Conservation (phyloP, 768 basidiomycete genomes). For the Suillus variegatus region DNA sequence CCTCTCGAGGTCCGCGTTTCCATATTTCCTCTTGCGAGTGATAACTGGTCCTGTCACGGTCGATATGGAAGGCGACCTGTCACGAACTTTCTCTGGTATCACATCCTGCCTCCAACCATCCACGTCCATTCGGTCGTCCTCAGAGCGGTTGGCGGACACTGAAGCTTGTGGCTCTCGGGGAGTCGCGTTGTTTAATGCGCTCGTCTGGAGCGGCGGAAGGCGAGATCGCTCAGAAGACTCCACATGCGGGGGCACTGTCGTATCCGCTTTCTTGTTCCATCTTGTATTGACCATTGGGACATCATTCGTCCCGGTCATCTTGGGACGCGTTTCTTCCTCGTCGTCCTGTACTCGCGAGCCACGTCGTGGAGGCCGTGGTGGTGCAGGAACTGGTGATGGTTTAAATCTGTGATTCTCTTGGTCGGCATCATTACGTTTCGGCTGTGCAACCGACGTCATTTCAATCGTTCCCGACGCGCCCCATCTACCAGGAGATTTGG, state of each 20-base stretch:
- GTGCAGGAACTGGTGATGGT: conserved; percentile 17
- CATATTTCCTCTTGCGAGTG: conserved; percentile 29
- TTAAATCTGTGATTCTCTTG: conserved; percentile 14
- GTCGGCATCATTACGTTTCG: conserved; percentile 3
- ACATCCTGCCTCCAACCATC: background rate
- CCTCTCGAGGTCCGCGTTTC: conserved; percentile 17
- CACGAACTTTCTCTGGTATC: background rate
- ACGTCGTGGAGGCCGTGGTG: conserved; percentile 26
- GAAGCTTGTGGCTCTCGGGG: background rate
- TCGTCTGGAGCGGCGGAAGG: background rate
- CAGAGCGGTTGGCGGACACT: background rate
- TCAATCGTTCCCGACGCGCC: background rate
- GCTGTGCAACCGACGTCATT: background rate
- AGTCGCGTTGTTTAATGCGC: background rate
- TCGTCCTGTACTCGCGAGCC: conserved; percentile 11
- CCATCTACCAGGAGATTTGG: background rate
- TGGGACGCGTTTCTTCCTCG: conserved; percentile 14
- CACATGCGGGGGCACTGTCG: background rate
- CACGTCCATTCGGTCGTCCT: background rate
- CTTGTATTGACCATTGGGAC: conserved; percentile 19
- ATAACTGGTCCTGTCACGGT: conserved; percentile 14
- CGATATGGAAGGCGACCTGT: background rate
- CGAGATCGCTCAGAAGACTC: background rate
- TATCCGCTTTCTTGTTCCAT: conserved; percentile 14
- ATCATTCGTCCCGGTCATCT: conserved; percentile 26